phyloP scores from a whole-genome alignment of 225 moss, liverwort and hornwort genomes.

The Physcomitrellopsis africana region DNA sequence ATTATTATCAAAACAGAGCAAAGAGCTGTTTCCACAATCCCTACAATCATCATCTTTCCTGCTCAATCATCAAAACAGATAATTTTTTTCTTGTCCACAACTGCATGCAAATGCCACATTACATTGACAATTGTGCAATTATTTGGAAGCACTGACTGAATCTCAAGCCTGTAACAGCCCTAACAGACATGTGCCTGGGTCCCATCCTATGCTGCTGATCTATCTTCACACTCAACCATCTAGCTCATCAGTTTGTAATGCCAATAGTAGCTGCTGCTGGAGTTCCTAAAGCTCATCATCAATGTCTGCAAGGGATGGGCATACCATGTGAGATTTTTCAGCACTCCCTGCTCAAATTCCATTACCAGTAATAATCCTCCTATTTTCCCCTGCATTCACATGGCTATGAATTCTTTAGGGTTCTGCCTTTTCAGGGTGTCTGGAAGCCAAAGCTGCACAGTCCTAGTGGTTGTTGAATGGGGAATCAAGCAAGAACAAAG shows the following conservation, averaged over 20 bases:
- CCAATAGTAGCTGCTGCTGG: neutral
- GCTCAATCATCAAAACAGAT: constrained; percentile 23
- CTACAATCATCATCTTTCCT: constrained; percentile 59
- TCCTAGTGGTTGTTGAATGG: neutral
- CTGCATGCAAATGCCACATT: constrained; percentile 14
- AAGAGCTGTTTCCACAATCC: constrained; percentile 52
- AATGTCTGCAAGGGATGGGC: constrained; percentile 24
- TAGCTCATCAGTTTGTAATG: neutral
- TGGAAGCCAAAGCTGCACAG: neutral
- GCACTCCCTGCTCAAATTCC: constrained; percentile 46
- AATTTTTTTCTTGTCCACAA: too few species aligned
- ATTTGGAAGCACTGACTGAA: constrained; percentile 13
- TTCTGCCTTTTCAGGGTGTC: neutral
- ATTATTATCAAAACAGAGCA: constrained; percentile 46
- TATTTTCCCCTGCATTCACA: constrained; percentile 42
- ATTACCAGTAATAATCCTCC: constrained; percentile 59
- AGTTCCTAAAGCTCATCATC: constrained; percentile 6
- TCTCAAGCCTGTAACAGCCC: constrained; percentile 3
- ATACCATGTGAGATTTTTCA: constrained; percentile 47
- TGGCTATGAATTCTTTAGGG: neutral
- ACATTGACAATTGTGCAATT: constrained; percentile 14
- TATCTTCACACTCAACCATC: neutral
- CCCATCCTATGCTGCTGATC: constrained; percentile 17
- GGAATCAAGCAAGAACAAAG: too few species aligned
- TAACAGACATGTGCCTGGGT: constrained; percentile 25